phyloP scores from a whole-genome alignment of 2,329 filamentous ascomycete genomes.

The Aspergillus bombycis region DNA sequence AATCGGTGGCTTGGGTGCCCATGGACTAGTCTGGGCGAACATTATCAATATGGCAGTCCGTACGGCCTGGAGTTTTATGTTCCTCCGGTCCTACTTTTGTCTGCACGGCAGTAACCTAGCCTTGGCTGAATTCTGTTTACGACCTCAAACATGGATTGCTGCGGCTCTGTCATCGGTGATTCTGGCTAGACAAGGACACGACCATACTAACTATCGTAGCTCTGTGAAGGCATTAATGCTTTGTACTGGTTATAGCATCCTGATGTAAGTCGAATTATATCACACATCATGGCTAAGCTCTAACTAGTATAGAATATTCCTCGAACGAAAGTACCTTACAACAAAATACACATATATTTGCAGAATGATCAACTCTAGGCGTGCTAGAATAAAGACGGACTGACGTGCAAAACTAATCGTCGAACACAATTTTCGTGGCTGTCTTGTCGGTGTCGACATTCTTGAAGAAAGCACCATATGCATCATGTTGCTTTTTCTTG shows the following conservation, averaged over 20 bases:
- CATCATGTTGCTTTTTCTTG: slow-evolving; percentile 97
- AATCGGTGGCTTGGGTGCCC: slow-evolving; percentile 71
- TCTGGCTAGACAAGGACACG: slow-evolving; percentile 27
- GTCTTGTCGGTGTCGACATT: slow-evolving; percentile 82
- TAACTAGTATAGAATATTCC: slow-evolving; percentile 37
- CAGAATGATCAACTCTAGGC: slow-evolving; percentile 22
- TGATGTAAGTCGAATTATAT: slow-evolving; percentile 60
- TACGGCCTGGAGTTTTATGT: slow-evolving; percentile 76
- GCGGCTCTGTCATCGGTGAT: slow-evolving; percentile 52
- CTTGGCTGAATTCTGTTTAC: slow-evolving; percentile 50
- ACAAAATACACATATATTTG: slow-evolving; percentile 27
- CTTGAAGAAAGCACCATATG: slow-evolving; percentile 95
- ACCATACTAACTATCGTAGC: slow-evolving; percentile 26
- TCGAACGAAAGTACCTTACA: slow-evolving; percentile 38
- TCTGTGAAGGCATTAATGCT: slow-evolving; percentile 53
- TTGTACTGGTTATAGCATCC: slow-evolving; percentile 56
- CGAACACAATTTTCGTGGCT: slow-evolving; percentile 91
- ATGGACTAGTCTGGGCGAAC: slow-evolving; percentile 83
- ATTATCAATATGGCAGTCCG: slow-evolving; percentile 85
- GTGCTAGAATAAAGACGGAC: slow-evolving; percentile 23
- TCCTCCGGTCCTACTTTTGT: slow-evolving; percentile 69
- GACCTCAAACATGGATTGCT: slow-evolving; percentile 46
- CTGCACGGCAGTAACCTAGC: slow-evolving; percentile 48
- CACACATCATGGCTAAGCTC: slow-evolving; percentile 12
- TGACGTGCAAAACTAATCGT: slow-evolving; percentile 48